Evolutionary conservation across 1,139 yeast species (phyloP), one percentile per base, ranked within the genome.

Genomic region (Hyphopichia burtonii): DNA sequence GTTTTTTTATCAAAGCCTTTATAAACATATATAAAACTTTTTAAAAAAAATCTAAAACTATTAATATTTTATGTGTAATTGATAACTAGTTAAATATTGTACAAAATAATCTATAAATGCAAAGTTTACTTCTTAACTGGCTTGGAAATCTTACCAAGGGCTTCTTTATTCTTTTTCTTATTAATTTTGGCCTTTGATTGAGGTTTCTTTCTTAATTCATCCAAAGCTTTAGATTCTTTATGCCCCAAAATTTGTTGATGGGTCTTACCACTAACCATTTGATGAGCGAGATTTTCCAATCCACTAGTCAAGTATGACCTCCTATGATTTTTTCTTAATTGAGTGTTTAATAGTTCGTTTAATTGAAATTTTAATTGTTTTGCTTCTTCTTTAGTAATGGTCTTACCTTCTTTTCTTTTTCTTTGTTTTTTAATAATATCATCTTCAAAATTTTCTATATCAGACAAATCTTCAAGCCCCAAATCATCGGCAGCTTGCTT

Each of bases 401-500:
- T 63, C 55, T 80, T 84, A 44, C 71, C 74, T 54, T 78, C 80
- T 52, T 76, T 80, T 57, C 85, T 78, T 53, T 72, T 73, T 51
- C 87, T 74, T 56, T 79, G 83, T 57, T 79, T 82, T 53, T 78
- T 82, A 42, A 84, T 64, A 40, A 81, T 76, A 45, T 81, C 85
- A 58, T 86, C 95, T 51, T 82, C 89, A 46, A 69, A 72, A 35
- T 74, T 82, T 22, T 65, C 61, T 43, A 83, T 71, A 43, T 83
- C 90, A 31, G 77, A 71, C 42, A 81, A 63, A 46, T 81, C 82
- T 36, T 86, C 95, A 28, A 91, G 68, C 4, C 96, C 99, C 43
- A 94, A 72, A 44, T 93, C 99, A 40, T 86, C 94, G 0, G 98
- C 99, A 0, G 97, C 97, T 57, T 89, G 83, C 45, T 80, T 78